Conservation (phyloP, 805 yeast genomes). For the Wickerhamiella sergipiensis region DNA sequence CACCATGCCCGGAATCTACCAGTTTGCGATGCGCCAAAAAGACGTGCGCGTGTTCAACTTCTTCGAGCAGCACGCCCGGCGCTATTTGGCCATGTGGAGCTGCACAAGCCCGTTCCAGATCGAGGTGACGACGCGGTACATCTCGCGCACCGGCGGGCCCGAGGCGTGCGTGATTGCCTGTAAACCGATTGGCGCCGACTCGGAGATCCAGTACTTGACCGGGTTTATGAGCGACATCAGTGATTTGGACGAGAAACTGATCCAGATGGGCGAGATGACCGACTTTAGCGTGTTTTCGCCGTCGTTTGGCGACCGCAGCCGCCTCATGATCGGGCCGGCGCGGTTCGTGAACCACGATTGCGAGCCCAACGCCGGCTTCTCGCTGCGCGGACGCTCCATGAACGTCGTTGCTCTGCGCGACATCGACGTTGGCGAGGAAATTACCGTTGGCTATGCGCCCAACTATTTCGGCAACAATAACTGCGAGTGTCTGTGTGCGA, state of each 20-base stretch:
- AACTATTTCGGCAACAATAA: conserved; percentile 32
- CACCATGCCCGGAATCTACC: conserved; percentile 16
- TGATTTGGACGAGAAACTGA: conserved; percentile 23
- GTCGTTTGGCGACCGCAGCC: conserved; percentile 22
- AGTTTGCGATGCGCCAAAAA: conserved; percentile 19
- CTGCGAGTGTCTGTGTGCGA: conserved; percentile 32
- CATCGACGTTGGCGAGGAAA: conserved; percentile 33
- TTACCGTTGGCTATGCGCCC: conserved; percentile 31
- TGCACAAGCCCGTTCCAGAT: conserved; percentile 31
- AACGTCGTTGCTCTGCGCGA: conserved; percentile 24
- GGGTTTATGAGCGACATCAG: conserved; percentile 29
- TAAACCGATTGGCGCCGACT: conserved; percentile 19
- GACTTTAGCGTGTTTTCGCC: conserved; percentile 34
- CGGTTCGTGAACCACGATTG: conserved; percentile 38
- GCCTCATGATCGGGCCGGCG: conserved; percentile 36
- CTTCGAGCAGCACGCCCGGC: conserved; percentile 26
- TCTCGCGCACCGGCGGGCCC: conserved; percentile 16
- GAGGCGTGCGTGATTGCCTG: conserved; percentile 32
- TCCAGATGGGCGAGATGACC: conserved; percentile 18
- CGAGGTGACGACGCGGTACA: conserved; percentile 31
- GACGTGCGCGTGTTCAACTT: conserved; percentile 17
- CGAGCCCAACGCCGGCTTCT: conserved; percentile 30
- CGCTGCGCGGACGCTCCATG: conserved; percentile 22
- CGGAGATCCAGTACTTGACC: conserved; percentile 24
- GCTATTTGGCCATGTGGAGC: conserved; percentile 27